These are phyloP conservation scores for Teunomyces panamensis DNA, from an alignment of 805 yeast genomes.

Conservation along the genomic window DNA sequence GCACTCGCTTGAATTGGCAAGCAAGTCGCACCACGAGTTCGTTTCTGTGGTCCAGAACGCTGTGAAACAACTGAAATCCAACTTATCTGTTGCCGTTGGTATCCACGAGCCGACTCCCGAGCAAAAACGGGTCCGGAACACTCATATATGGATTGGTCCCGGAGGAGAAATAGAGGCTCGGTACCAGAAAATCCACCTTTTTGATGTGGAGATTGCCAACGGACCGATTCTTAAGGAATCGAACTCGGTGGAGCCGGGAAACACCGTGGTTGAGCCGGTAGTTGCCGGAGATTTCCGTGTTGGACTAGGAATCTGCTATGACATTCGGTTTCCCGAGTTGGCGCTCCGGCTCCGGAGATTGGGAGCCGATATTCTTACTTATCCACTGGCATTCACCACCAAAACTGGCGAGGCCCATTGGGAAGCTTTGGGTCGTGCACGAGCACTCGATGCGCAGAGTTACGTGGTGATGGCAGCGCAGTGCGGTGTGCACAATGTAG, in stretches of 20 bases:
- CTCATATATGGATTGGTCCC: constrained; percentile 65
- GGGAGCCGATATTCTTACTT: constrained; percentile 78
- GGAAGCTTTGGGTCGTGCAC: constrained; percentile 71
- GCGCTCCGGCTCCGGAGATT: constrained; percentile 57
- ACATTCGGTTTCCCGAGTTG: constrained; percentile 82
- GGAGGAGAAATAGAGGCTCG: constrained; percentile 62
- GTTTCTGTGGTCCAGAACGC: constrained; percentile 43
- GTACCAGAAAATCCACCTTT: constrained; percentile 84
- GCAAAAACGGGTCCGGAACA: constrained; percentile 44
- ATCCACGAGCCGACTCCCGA: constrained; percentile 72
- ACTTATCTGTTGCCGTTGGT: constrained; percentile 74
- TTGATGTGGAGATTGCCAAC: constrained; percentile 79
- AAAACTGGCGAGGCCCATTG: constrained; percentile 92
- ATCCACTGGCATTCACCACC: constrained; percentile 90
- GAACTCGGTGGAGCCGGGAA: constrained; percentile 79
- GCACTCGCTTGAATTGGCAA: constrained; percentile 63
- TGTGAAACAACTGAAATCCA: constrained; percentile 37
- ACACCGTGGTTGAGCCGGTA: constrained; percentile 50
- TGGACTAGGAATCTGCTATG: constrained; percentile 81
- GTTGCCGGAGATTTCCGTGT: constrained; percentile 49
- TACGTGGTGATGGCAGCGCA: constrained; percentile 90
- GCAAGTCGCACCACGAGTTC: constrained; percentile 35
- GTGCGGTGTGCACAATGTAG: constrained; percentile 64
- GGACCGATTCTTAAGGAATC: constrained; percentile 83
- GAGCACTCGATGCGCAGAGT: constrained; percentile 87